Conservation (phyloP, 1,139 yeast species). For the Diutina neorugosa region DNA sequence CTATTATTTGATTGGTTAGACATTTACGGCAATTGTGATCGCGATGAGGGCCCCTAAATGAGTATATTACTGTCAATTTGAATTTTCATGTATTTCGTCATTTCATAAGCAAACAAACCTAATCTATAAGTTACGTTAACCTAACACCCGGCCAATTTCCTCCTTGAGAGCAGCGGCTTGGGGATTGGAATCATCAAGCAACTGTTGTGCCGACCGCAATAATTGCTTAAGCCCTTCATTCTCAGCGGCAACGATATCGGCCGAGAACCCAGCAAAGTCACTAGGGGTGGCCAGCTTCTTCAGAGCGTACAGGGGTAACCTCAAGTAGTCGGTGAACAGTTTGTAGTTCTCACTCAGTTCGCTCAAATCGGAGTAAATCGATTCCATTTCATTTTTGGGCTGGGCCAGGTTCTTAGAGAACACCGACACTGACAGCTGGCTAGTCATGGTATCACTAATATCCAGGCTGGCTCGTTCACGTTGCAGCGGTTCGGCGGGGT, state of each 20-base stretch:
- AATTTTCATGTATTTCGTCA: neutral
- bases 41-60: no score
- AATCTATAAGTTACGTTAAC: neutral
- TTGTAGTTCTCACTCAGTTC: conserved; percentile 12
- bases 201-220: neutral
- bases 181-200: neutral
- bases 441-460: conserved; percentile 7
- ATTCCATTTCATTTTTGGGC: conserved; percentile 15
- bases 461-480: conserved; percentile 2
- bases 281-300: neutral
- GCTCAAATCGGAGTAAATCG: conserved; percentile 20
- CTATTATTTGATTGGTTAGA: no score
- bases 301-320: conserved; percentile 11
- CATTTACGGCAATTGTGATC: no score
- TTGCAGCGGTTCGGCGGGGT: neutral
- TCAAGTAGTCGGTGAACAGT: conserved; percentile 16
- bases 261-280: neutral
- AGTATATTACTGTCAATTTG: no score
- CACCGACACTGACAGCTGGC: conserved; percentile 14
- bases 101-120: neutral
- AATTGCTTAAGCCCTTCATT: conserved; percentile 2
- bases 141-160: neutral
- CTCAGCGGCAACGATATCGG: conserved; percentile 1
- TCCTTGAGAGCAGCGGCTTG: conserved; percentile 1
- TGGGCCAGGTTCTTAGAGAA: conserved; percentile 9